These are phyloP conservation scores for Dactylonectria macrodidyma DNA, from an alignment of 2,329 filamentous ascomycete genomes.

Conservation along the genomic window DNA sequence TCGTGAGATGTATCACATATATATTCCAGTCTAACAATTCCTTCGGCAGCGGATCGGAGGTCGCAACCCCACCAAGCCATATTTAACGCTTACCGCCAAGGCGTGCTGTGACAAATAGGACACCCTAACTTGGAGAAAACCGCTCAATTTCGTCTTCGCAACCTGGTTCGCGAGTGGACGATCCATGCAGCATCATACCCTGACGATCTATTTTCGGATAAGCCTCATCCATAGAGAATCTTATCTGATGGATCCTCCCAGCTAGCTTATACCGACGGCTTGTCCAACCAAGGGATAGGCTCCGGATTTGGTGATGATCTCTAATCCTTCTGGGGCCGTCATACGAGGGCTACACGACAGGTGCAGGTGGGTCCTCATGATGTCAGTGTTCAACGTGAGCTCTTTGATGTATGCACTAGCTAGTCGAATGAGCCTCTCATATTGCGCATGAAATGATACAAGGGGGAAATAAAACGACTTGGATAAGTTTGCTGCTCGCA, in stretches of 20 bases:
- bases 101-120: constrained; percentile 2
- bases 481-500: too few species aligned
- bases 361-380: background rate
- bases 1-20: background rate
- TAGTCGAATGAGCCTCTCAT: background rate
- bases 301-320: background rate
- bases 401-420: too few species aligned
- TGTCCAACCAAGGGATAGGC: background rate
- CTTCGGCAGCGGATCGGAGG: constrained; percentile 13
- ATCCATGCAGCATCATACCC: background rate
- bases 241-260: constrained; percentile 36
- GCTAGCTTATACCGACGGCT: background rate
- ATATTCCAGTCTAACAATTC: background rate
- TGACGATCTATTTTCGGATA: background rate
- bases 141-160: constrained; percentile 5
- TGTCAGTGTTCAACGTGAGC: background rate
- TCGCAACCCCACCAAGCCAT: background rate
- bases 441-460: background rate
- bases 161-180: constrained; percentile 2
- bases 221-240: constrained; percentile 29
- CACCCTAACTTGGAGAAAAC: constrained; percentile 1
- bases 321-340: background rate
- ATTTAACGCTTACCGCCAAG: constrained; percentile 8
- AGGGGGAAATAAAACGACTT: too few species aligned
- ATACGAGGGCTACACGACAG: constrained; percentile 4